Conservation (phyloP, 73 alveolate genomes). For the Stentor coeruleus region DNA sequence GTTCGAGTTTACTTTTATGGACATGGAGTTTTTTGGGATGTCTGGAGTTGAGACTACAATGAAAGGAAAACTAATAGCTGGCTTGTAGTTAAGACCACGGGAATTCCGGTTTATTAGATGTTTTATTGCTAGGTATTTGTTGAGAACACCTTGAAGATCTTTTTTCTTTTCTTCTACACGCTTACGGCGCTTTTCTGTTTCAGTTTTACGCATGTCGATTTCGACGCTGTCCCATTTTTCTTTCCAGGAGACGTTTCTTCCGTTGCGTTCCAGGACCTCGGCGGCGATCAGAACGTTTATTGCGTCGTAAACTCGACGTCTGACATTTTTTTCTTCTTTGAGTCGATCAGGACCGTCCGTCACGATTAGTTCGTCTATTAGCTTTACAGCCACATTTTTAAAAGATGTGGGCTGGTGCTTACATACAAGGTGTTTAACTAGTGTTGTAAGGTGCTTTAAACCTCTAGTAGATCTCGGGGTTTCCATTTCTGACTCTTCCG, state of each 20-base stretch:
- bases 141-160: neutral
- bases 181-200: slow-evolving; percentile 1
- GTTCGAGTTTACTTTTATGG: slow-evolving; percentile 9
- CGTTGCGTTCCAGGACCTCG: slow-evolving; percentile 63
- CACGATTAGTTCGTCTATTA: slow-evolving; percentile 26
- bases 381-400: slow-evolving; percentile 71
- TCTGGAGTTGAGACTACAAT: slow-evolving; percentile 22
- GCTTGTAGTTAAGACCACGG: neutral
- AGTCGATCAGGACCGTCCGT: slow-evolving; percentile 30
- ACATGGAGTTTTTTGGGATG: neutral
- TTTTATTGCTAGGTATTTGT: slow-evolving; percentile 14
- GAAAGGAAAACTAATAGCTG: slow-evolving; percentile 11
- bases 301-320: slow-evolving; percentile 89
- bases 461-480: slow-evolving; percentile 37
- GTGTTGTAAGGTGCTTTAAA: slow-evolving; percentile 56
- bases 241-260: slow-evolving; percentile 45
- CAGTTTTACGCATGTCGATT: neutral
- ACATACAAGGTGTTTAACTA: slow-evolving; percentile 62
- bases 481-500: slow-evolving; percentile 20
- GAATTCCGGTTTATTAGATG: neutral
- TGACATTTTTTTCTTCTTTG: slow-evolving; percentile 80
- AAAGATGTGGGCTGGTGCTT: slow-evolving; percentile 53
- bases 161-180: slow-evolving; percentile 4
- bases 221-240: slow-evolving; percentile 3
- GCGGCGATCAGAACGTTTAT: slow-evolving; percentile 79